phyloP scores from a whole-genome alignment of 164 flowering plant genomes.

The Kalanchoe fedtschenkoi region DNA sequence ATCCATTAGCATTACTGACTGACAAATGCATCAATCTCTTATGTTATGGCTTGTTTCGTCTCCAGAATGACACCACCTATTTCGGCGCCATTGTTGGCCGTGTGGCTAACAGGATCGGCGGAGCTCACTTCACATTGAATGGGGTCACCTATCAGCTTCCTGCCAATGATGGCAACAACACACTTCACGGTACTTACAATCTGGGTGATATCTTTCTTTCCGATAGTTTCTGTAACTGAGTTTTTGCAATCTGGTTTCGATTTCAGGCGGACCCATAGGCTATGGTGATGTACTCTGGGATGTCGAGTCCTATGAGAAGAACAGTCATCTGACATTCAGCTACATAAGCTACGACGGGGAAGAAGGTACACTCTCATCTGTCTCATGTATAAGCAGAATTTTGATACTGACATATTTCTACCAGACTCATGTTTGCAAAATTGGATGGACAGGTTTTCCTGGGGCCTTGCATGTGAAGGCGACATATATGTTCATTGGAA shows the following conservation, averaged over 20 bases:
- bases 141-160: constrained; percentile 37
- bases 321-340: constrained; percentile 20
- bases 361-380: constrained; percentile 12
- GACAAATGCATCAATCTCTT: not conserved
- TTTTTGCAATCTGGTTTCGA: not conserved
- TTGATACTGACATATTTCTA: not conserved
- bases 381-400: not conserved
- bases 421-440: no score
- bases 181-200: constrained; percentile 36
- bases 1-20: not conserved
- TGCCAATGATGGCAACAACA: constrained; percentile 63
- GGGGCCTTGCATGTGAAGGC: constrained; percentile 19
- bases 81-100: constrained; percentile 69
- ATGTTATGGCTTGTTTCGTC: no score
- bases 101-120: constrained; percentile 63
- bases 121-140: constrained; percentile 47
- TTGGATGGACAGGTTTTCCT: constrained; percentile 18
- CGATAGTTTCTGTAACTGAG: not conserved
- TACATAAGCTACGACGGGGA: constrained; percentile 50
- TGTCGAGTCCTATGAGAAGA: constrained; percentile 16
- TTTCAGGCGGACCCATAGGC: constrained; percentile 36
- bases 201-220: not conserved
- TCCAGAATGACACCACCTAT: constrained; percentile 42
- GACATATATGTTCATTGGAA: constrained; percentile 19
- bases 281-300: constrained; percentile 37